These are phyloP conservation scores for Ehretia macrophylla DNA, from an alignment of 257 asterid species.

Conservation along the genomic window DNA sequence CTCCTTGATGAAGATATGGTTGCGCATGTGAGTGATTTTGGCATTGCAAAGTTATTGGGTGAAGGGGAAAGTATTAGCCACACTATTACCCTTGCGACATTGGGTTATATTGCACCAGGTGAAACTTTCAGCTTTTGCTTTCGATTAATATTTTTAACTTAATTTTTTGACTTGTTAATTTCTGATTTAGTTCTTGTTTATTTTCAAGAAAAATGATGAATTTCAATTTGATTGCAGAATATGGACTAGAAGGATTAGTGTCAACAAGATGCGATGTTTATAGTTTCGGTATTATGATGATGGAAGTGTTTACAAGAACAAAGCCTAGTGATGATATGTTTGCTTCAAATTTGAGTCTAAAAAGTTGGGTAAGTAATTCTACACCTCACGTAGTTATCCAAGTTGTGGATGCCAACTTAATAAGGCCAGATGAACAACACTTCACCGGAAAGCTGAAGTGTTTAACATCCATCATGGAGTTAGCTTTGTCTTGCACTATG, in stretches of 20 bases:
- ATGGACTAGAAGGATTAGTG: not conserved
- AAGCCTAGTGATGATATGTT: not conserved
- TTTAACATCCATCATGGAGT: no score
- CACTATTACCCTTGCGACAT: no score
- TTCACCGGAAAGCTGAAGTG: not conserved
- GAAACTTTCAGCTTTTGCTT: no score
- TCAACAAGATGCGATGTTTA: not conserved
- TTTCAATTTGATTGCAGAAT: not conserved
- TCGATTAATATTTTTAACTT: no score
- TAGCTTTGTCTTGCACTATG: no score
- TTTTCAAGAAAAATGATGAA: no score
- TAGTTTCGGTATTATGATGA: not conserved
- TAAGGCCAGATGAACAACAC: not conserved
- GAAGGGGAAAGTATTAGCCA: no score
- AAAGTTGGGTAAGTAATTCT: conserved; percentile 1
- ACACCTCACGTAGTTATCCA: not conserved
- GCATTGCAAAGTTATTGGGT: no score
- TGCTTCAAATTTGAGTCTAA: conserved; percentile 1
- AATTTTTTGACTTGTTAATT: no score
- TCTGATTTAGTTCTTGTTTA: no score
- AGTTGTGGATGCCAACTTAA: conserved; percentile 3
- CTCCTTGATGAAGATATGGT: not conserved
- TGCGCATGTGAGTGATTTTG: not conserved
- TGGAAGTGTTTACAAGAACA: not conserved
- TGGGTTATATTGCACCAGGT: no score